Conservation (phyloP, 805 yeast genomes). For the Lachancea meyersii region DNA sequence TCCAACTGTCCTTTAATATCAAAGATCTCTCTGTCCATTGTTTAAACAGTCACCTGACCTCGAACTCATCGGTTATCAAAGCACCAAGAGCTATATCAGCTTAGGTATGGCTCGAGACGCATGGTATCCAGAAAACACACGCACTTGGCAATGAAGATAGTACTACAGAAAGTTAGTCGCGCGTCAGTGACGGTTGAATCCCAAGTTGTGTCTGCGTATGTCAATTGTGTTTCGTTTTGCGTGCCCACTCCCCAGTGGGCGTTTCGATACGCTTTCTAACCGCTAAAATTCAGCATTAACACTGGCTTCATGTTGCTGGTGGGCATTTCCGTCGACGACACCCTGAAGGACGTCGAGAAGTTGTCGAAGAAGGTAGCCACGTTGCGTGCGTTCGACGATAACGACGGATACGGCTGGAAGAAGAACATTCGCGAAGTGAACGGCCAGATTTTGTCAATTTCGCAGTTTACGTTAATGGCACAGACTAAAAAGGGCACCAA, state of each 20-base stretch:
- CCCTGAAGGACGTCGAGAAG: constrained; percentile 63
- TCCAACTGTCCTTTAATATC: no score
- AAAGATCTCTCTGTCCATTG: no score
- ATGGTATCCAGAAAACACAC: not conserved
- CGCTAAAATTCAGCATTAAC: constrained; percentile 39
- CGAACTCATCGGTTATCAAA: no score
- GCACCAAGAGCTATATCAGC: no score
- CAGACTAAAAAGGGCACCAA: constrained; percentile 84
- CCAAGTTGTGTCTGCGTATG: constrained; percentile 56
- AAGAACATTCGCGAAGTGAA: constrained; percentile 54
- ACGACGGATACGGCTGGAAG: constrained; percentile 70
- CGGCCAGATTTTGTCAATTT: constrained; percentile 77
- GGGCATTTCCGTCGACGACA: constrained; percentile 77
- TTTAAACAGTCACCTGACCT: no score
- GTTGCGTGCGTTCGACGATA: constrained; percentile 71
- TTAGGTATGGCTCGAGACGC: no score
- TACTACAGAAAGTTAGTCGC: constrained; percentile 78
- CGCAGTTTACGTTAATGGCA: constrained; percentile 89
- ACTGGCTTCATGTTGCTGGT: constrained; percentile 76
- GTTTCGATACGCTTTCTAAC: not conserved
- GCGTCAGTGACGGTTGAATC: constrained; percentile 86
- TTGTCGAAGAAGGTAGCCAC: constrained; percentile 60
- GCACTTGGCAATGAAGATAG: constrained; percentile 61
- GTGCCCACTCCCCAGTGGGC: not conserved
- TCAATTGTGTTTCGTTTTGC: constrained; percentile 10